phyloP scores from a whole-genome alignment of 2,329 filamentous ascomycete genomes.

The Claviceps sp. region DNA sequence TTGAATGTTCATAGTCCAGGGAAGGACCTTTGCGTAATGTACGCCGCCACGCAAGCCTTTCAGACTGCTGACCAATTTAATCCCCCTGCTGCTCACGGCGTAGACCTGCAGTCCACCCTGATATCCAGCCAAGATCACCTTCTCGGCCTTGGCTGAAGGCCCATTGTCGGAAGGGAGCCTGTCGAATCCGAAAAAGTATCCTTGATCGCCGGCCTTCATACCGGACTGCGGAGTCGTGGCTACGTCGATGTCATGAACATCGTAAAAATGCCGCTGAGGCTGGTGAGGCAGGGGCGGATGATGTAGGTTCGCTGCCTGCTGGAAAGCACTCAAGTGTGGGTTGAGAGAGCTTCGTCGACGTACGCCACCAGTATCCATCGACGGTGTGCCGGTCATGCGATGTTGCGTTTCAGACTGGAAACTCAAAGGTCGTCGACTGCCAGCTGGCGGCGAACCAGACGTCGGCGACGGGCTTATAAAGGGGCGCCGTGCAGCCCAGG shows the following conservation, averaged over 20 bases:
- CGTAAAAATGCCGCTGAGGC: conserved; percentile 65
- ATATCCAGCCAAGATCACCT: conserved; percentile 62
- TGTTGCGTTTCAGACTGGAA: conserved; percentile 38
- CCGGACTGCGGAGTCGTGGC: conserved; percentile 43
- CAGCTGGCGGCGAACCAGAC: conserved; percentile 25
- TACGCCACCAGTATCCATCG: conserved; percentile 20
- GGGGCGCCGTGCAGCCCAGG: conserved; percentile 32
- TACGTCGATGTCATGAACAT: conserved; percentile 60
- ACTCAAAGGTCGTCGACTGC: conserved; percentile 34
- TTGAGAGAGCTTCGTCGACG: conserved; percentile 36
- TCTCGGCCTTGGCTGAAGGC: conserved; percentile 32
- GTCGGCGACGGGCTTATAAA: conserved; percentile 30
- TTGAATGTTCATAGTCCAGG: conserved; percentile 46
- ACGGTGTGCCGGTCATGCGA: conserved; percentile 26
- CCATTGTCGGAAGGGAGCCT: conserved; percentile 38
- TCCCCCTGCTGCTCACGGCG: conserved; percentile 55
- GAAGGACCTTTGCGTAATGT: conserved; percentile 68
- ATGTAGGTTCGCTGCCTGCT: conserved; percentile 25
- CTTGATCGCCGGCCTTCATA: conserved; percentile 50
- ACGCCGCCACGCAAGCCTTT: conserved; percentile 70
- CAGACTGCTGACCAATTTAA: conserved; percentile 56
- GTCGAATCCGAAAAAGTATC: conserved; percentile 75
- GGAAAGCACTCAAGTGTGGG: conserved; percentile 31
- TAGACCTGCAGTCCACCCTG: conserved; percentile 71
- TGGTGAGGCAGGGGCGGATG: conserved; percentile 62